Evolutionary conservation across 2,329 filamentous ascomycete species (phyloP), one percentile per base, ranked within the genome.

Genomic region (Fusarium circinatum): DNA sequence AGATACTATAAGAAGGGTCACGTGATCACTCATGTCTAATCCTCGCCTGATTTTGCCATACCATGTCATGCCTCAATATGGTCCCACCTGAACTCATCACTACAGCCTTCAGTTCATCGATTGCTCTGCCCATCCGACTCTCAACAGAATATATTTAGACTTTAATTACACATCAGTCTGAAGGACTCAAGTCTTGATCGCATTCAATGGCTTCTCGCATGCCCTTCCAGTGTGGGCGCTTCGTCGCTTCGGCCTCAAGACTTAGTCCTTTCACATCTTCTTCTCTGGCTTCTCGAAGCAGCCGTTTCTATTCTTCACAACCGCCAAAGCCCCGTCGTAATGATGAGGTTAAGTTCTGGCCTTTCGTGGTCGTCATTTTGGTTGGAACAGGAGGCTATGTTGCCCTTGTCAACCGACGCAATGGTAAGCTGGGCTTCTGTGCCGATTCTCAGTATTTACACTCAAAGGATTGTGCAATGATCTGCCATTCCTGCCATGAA

Each of bases 311-410:
- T 73, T 86, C 85, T 59, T 83, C 84, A 20, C 78, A 83, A 45
- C 82, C 83, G 15, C 83, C 82, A 41, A 80, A 79, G 24, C 82
- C 82, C 47, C 79, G 79, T 26, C 80, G 81, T 49, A 76, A 78
- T 48, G 81, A 78, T 59, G 79, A 75, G 49, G 78, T 89, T 83
- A 89, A 89, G 80, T 89, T 90, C 79, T 89, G 87, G 87, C 88
- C 88, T 5, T 89, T 90, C 72, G n/a, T 87, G 51, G 79, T 82
- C 58, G 82, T 90, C 73, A 85, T 89, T 71, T 84, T 80, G 38
- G 73, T 86, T 22, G 85, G 86, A 54, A 83, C 84, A 13, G 84
- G 84, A 20, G 86, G 85, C 30, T 90, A 89, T 79, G 79, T 86
- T 38, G 79, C 85, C 41, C 80, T 90, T 49, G 85, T 87, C 55